Evolutionary conservation across 2,329 filamentous ascomycete genomes (phyloP).

Genomic region (Lasiodiplodia citricola): DNA sequence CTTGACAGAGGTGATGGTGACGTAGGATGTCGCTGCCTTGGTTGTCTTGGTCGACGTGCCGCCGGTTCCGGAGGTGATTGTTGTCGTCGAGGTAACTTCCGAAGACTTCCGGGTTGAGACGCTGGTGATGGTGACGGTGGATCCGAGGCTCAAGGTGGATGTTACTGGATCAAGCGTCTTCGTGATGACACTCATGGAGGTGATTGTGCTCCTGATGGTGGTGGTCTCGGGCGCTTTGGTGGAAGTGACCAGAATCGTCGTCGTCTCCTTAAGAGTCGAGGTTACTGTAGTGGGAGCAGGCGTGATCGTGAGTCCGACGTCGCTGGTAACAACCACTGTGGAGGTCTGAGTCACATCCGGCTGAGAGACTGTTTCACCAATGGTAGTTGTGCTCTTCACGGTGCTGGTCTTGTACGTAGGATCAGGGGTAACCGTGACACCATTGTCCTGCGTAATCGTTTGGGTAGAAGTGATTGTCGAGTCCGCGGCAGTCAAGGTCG

Average conservation of each 20-base stretch:
- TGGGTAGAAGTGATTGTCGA: constrained; percentile 35
- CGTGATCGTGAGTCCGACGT: not conserved
- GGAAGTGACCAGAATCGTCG: constrained; percentile 33
- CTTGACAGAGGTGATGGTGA: constrained; percentile 35
- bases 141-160: constrained; percentile 31
- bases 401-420: constrained; percentile 30
- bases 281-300: not conserved
- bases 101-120: constrained; percentile 30
- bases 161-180: constrained; percentile 36
- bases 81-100: constrained; percentile 21
- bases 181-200: not conserved
- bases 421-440: constrained; percentile 32
- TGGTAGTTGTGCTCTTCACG: constrained; percentile 29
- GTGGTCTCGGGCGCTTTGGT: not conserved
- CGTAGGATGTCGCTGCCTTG: constrained; percentile 31
- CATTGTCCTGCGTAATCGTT: constrained; percentile 36
- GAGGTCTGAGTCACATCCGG: constrained; percentile 31
- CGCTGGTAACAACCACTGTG: constrained; percentile 22
- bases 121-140: constrained; percentile 31
- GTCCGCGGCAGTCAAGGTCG: constrained; percentile 36
- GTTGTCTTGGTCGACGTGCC: constrained; percentile 34
- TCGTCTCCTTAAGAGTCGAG: constrained; percentile 24
- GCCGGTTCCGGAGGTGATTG: not conserved
- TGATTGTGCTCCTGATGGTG: not conserved
- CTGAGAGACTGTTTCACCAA: constrained; percentile 30